phyloP scores from a whole-genome alignment of 192 early-diverging fungal genomes.

The Coemansia sp. region DNA sequence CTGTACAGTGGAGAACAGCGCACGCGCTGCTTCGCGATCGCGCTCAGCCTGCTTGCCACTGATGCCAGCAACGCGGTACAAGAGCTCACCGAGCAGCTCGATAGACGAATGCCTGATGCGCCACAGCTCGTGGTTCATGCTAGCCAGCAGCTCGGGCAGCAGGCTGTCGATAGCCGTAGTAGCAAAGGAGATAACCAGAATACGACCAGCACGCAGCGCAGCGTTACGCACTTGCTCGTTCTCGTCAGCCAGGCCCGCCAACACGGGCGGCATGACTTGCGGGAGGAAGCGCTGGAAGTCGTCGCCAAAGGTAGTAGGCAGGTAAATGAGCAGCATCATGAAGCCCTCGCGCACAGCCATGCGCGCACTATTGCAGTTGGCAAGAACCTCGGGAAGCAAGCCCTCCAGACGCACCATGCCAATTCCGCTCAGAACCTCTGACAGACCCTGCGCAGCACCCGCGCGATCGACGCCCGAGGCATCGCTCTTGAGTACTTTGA shows the following conservation, averaged over 20 bases:
- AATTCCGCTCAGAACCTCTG: slow-evolving; percentile 87
- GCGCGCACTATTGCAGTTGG: slow-evolving; percentile 67
- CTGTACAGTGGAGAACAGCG: slow-evolving; percentile 44
- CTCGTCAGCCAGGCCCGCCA: slow-evolving; percentile 93
- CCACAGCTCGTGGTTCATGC: slow-evolving; percentile 91
- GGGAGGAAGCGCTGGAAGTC: slow-evolving; percentile 90
- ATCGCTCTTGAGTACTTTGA: slow-evolving; percentile 84
- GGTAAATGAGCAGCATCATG: slow-evolving; percentile 90
- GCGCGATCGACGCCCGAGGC: slow-evolving; percentile 90
- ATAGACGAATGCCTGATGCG: slow-evolving; percentile 93
- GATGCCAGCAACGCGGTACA: slow-evolving; percentile 89
- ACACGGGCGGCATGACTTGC: slow-evolving; percentile 81
- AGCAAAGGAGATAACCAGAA: slow-evolving; percentile 90
- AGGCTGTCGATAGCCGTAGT: slow-evolving; percentile 82
- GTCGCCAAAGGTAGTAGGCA: slow-evolving; percentile 92
- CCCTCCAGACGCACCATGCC: slow-evolving; percentile 82
- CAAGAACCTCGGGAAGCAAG: slow-evolving; percentile 86
- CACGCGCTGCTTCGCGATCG: slow-evolving; percentile 47
- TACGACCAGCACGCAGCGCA: slow-evolving; percentile 87
- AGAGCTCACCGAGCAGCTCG: slow-evolving; percentile 91
- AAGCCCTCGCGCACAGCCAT: slow-evolving; percentile 93
- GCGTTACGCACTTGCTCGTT: slow-evolving; percentile 89
- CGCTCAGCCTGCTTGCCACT: slow-evolving; percentile 60
- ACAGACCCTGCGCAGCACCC: slow-evolving; percentile 96
- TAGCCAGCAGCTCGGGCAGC: slow-evolving; percentile 86